Percentiles rank a stretch among this genome's conserved stretches.
Conservation (phyloP, 1,284 basidiomycete species). For the Boletus sp. region DNA sequence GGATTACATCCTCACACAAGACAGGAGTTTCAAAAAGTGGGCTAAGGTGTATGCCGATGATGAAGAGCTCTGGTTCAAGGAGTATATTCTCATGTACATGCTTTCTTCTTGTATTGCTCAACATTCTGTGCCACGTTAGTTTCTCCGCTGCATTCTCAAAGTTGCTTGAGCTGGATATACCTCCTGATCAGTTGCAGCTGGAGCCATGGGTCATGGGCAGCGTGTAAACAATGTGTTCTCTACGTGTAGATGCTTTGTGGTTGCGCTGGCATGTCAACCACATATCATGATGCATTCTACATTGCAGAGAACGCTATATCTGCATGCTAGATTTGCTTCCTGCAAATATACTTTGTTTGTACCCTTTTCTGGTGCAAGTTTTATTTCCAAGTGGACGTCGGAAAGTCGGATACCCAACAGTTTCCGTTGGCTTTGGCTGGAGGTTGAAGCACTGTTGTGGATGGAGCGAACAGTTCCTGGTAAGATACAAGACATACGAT, state of each 20-base stretch:
- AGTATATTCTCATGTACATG: conserved; percentile 43
- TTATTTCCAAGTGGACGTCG: no score
- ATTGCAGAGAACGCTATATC: neutral
- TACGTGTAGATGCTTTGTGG: neutral
- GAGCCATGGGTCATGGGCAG: conserved; percentile 79
- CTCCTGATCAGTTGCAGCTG: conserved; percentile 70
- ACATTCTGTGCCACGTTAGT: conserved; percentile 46
- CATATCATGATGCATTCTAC: neutral
- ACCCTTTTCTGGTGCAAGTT: neutral
- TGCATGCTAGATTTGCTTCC: neutral
- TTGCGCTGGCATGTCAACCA: neutral
- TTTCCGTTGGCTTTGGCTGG: neutral
- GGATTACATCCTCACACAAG: conserved; percentile 82
- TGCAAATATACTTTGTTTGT: neutral
- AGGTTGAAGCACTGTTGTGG: no score
- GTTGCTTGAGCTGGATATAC: conserved; percentile 91
- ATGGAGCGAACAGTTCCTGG: no score
- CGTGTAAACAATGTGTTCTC: conserved; percentile 5
- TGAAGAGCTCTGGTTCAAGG: conserved; percentile 87
- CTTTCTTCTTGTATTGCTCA: neutral
- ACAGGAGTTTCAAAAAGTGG: conserved; percentile 88
- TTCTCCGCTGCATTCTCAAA: conserved; percentile 78
- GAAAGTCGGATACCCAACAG: rapidly evolving
- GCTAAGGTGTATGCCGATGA: conserved; percentile 85
- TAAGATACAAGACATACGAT: no score